Base-by-base conservation (phyloP, 768 basidiomycete genomes). In the Boletus pseudo-olivaceus region DNA sequence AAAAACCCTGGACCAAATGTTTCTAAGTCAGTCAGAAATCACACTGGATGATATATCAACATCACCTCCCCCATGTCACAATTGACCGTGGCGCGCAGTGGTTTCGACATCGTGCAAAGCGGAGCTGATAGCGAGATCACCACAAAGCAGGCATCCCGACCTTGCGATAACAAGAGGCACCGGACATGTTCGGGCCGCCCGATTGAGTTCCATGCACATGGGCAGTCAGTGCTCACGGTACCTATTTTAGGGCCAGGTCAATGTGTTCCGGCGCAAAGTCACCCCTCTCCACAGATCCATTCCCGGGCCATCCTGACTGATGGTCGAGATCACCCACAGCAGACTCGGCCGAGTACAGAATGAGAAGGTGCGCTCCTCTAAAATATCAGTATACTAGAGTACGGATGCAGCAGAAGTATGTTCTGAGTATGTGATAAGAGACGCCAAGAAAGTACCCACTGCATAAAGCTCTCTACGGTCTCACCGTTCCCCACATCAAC, bases 11-110 rank as follows among this genome's bases (percentile, higher is more conserved):
- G 27, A 26, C 26, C 38, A 27, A 50, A 38, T 17, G 23, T 7
- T 14, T 54, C 17, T 33, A 17, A 49, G 39, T 65, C 10, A 52
- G 49, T 38, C 43, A 46, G 29, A 37, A 29, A 47, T 44, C 37
- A 45, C 20, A 23, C 19, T 32, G 17, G 10, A 47, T 14, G 0
- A 42, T 34, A 20, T 6, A 27, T 35, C n/a, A 3, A 20, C 54
- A 14, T 54, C 23, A 80, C 81, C 76, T 82, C 80, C 49, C 81
- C 81, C 75, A 82, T 73, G 62, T 82, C 81, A 47, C 80, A 81
- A 51, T 82, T 82, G 7, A 82, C 75, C 4, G 76, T 76, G 11
- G 80, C 79, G 2, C 59, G 63, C 29, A 71, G 35, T 51, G 59
- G 54, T 42, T 50, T 64, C 23, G 48, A 54, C 66, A 69, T 69